A percentile compares a stretch with the other conserved stretches of the same genome.
Conservation (phyloP, 164 flowering plant genomes). For the Vitis cinerea region DNA sequence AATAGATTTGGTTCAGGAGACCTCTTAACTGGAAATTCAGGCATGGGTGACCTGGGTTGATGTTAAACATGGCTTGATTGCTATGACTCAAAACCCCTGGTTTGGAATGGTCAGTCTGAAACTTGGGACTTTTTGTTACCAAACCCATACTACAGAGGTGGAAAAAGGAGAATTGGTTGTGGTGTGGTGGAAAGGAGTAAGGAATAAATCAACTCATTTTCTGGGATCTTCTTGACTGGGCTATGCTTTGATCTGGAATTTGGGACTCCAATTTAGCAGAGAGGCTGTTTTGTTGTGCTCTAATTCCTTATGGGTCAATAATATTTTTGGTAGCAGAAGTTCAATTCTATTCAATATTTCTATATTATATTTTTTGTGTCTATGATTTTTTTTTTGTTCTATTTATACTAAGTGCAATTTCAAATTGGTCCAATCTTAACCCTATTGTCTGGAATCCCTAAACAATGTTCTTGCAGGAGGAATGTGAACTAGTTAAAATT, state of each 20-base stretch:
- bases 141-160: too few relatives aligned
- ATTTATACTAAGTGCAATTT: not conserved
- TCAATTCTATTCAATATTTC: too few relatives aligned
- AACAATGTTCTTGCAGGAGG: slow-evolving; percentile 59
- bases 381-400: slow-evolving; percentile 1
- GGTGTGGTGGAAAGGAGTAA: not conserved
- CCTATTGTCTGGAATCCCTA: not conserved
- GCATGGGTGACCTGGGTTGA: too few relatives aligned
- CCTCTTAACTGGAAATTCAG: too few relatives aligned
- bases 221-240: not conserved
- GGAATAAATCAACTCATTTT: not conserved
- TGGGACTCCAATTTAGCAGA: not conserved
- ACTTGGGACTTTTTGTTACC: not conserved
- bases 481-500: slow-evolving; percentile 80
- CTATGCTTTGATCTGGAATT: not conserved
- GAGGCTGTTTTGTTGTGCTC: not conserved
- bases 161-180: not conserved
- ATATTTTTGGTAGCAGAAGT: too few relatives aligned
- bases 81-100: too few relatives aligned
- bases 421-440: not conserved
- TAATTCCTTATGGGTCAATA: not conserved
- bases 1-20: too few relatives aligned
- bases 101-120: not conserved
- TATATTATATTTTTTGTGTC: not conserved
- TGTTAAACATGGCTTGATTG: too few relatives aligned